Conservation (phyloP, 306 rosid genomes). For the Erythrophleum fordii region DNA sequence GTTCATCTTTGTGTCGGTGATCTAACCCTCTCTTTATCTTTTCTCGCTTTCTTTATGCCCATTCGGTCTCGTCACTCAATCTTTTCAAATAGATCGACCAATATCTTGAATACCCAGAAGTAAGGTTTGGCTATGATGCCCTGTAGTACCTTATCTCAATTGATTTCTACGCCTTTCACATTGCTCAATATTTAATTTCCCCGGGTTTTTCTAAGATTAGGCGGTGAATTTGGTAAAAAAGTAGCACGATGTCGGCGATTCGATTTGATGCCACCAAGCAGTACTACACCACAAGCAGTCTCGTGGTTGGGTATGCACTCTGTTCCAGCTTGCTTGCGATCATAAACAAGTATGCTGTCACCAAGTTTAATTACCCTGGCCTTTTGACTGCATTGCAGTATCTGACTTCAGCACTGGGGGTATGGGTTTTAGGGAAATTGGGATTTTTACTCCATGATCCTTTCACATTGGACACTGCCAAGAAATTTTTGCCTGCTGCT, state of each 20-base stretch:
- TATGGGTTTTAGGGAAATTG: slow-evolving; percentile 73
- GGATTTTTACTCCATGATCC: slow-evolving; percentile 87
- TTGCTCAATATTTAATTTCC: not conserved
- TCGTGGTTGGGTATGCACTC: slow-evolving; percentile 84
- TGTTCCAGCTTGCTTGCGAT: slow-evolving; percentile 94
- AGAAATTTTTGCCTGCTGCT: slow-evolving; percentile 91
- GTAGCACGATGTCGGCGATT: slow-evolving; percentile 53
- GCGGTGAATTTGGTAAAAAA: slow-evolving; percentile 13
- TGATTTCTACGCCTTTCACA: not conserved
- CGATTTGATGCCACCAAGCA: slow-evolving; percentile 62
- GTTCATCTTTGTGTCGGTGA: slow-evolving; percentile 47
- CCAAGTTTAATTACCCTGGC: slow-evolving; percentile 91
- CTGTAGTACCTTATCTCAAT: not conserved
- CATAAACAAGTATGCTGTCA: slow-evolving; percentile 93
- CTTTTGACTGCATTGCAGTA: slow-evolving; percentile 88
- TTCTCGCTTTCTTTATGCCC: not conserved
- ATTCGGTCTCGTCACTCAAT: not conserved
- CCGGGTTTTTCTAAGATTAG: not conserved
- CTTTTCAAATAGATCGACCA: slow-evolving; percentile 24
- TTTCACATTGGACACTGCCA: slow-evolving; percentile 70
- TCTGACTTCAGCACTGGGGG: slow-evolving; percentile 82
- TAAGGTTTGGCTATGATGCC: slow-evolving; percentile 24
- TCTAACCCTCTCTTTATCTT: not conserved
- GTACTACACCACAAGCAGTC: slow-evolving; percentile 69
- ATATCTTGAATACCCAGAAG: slow-evolving; percentile 31